phyloP scores from a whole-genome alignment of 139 green algal species.

The Closterium sp. region DNA sequence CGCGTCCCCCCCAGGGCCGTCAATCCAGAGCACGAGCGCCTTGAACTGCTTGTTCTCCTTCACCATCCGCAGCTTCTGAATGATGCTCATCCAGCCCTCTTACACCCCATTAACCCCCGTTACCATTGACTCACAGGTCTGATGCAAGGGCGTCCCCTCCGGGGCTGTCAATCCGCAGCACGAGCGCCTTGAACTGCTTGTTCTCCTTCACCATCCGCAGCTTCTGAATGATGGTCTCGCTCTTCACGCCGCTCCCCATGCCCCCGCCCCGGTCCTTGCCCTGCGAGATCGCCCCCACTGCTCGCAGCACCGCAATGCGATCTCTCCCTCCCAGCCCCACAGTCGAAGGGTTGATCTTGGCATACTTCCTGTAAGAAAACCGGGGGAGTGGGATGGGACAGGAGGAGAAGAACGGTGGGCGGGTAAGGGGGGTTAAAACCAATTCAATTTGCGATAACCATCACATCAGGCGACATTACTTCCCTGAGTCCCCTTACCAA shows the following conservation, averaged over 20 bases:
- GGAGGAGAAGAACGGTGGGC: too few relatives aligned
- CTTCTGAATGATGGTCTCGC: constrained; percentile 60
- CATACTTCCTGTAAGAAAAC: constrained; percentile 63
- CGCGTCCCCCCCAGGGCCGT: constrained; percentile 86
- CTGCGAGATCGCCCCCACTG: constrained; percentile 69
- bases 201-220: constrained; percentile 53
- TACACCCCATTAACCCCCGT: not conserved
- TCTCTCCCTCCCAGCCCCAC: constrained; percentile 62
- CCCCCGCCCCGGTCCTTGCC: not conserved
- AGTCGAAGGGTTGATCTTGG: not conserved
- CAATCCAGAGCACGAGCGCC: constrained; percentile 85
- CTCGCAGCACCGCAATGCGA: constrained; percentile 77
- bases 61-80: constrained; percentile 59
- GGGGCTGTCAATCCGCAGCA: constrained; percentile 86
- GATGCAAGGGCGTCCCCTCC: constrained; percentile 88
- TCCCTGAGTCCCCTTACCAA: too few relatives aligned
- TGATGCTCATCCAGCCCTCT: constrained; percentile 44
- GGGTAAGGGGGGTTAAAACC: too few relatives aligned
- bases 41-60: constrained; percentile 53
- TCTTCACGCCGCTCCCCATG: constrained; percentile 54
- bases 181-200: constrained; percentile 67
- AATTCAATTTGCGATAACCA: too few relatives aligned
- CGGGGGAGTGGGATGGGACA: too few relatives aligned
- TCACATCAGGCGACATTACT: too few relatives aligned
- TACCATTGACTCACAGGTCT: constrained; percentile 65